phyloP scores from a whole-genome alignment of 495 filamentous ascomycete genomes.

The Neurospora tetrasperma region DNA sequence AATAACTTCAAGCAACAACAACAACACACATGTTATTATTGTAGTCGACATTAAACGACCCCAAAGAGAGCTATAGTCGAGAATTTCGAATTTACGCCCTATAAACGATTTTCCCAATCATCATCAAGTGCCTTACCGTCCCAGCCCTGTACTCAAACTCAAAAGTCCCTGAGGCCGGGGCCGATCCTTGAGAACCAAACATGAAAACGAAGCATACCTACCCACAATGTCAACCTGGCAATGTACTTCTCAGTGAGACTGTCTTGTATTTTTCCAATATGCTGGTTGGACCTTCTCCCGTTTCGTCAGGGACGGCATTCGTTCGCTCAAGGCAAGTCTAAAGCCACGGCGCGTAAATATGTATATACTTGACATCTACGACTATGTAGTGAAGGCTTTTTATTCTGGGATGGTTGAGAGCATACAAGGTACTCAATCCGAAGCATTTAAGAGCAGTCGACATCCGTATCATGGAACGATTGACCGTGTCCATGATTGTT shows the following conservation, averaged over 20 bases:
- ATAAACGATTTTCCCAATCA: background rate
- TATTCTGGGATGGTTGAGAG: background rate
- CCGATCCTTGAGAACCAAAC: no score
- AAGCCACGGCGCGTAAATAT: background rate
- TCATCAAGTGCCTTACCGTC: background rate
- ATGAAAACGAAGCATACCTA: no score
- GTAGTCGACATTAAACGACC: no score
- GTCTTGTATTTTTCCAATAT: no score
- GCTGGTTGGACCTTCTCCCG: background rate
- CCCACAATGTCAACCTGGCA: no score
- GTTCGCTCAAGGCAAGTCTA: background rate
- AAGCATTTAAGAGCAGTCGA: background rate
- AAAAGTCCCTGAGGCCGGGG: background rate
- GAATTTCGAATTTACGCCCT: background rate
- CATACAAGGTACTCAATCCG: background rate
- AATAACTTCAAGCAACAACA: background rate
- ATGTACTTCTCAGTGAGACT: no score
- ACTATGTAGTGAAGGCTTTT: background rate
- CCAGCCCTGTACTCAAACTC: background rate
- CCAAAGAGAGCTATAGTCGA: no score
- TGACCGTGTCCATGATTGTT: background rate
- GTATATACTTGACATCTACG: no score
- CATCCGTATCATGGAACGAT: background rate
- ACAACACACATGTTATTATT: no score
- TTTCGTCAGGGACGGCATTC: no score